Evolutionary conservation across 139 green algal genomes (phyloP), one percentile per base, ranked within the genome.

Genomic region (Coccomyxa sp.): DNA sequence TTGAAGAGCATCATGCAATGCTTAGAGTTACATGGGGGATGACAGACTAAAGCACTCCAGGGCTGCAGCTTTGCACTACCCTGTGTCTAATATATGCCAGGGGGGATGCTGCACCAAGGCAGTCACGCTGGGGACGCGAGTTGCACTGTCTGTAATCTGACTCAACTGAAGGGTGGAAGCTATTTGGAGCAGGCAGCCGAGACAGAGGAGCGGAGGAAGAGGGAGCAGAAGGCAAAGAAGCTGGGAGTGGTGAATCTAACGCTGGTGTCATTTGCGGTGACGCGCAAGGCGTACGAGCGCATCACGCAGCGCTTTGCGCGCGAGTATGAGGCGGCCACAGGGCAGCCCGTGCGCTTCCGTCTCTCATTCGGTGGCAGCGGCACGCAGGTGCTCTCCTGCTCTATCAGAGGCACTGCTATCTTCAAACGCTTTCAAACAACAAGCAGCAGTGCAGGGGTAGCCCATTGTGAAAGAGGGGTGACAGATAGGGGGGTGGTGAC

Each of bases 221-320:
- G 31, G 71, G n/a, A 71, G 18, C 63, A 71, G 63, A 71, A 28
- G 63, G 4, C 63, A 25, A 71, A 77, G 71, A 81, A 81, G 82
- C 60, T 75, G 51, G n/a, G 77, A 27, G 28, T 67, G 17, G 80
- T 91, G 38, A 80, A 66, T 1, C 88, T 97, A 0, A 97, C 92
- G 12, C 83, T 97, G 3, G 92, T 89, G 13, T 96, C 94, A 0
- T 96, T 96, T 83, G 91, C 94, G 0, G 93, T 96, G 10, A 96
- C 92, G 9, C 92, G 92, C 76, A 89, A 88, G 82, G 87, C 89
- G 0, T 91, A 92, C 81, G 58, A 83, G 74, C 83, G 87, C 45
- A 91, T 96, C 45, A 93, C 85, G 3, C 89, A 91, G 76, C 83
- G 88, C 60, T 96, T 96, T 85, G 82, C 85, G 13, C 82, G 90